Conservation (phyloP, 2,329 filamentous ascomycete species). For the Cryphonectria japonica region DNA sequence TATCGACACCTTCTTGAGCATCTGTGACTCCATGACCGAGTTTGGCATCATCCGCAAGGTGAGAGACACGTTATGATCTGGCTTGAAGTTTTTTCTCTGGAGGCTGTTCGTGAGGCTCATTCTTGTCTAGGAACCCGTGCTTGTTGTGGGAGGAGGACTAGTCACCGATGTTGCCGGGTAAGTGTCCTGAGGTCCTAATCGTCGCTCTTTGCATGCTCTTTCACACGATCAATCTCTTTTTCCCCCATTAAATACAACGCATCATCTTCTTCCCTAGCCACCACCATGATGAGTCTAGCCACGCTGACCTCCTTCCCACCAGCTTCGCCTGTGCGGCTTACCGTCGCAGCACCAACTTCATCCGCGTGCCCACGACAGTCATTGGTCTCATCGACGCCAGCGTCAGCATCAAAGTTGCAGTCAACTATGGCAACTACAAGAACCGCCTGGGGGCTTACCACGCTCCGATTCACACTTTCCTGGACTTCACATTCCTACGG, state of each 20-base stretch:
- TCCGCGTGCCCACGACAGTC: constrained; percentile 74
- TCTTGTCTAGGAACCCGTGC: constrained; percentile 58
- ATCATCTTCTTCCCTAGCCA: not conserved
- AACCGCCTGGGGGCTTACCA: constrained; percentile 76
- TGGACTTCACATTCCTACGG: constrained; percentile 74
- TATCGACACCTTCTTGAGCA: constrained; percentile 69
- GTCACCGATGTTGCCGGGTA: constrained; percentile 77
- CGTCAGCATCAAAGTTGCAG: constrained; percentile 77
- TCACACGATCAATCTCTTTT: no score
- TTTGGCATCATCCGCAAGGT: constrained; percentile 71
- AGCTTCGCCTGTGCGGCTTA: constrained; percentile 74
- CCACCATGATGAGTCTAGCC: not conserved
- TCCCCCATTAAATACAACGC: not conserved
- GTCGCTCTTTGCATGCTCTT: no score
- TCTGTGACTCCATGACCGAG: constrained; percentile 74
- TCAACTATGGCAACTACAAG: constrained; percentile 78
- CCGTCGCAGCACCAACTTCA: constrained; percentile 73
- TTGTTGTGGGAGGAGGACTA: constrained; percentile 69
- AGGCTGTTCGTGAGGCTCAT: constrained; percentile 16
- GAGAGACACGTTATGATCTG: constrained; percentile 26
- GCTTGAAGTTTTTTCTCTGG: no score
- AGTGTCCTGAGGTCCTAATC: no score
- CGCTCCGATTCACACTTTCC: constrained; percentile 71
- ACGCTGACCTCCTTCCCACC: constrained; percentile 31
- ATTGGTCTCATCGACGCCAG: constrained; percentile 77